phyloP scores from a whole-genome alignment of 1,284 basidiomycete genomes.

The Anthracocystis panici-leucophaei region DNA sequence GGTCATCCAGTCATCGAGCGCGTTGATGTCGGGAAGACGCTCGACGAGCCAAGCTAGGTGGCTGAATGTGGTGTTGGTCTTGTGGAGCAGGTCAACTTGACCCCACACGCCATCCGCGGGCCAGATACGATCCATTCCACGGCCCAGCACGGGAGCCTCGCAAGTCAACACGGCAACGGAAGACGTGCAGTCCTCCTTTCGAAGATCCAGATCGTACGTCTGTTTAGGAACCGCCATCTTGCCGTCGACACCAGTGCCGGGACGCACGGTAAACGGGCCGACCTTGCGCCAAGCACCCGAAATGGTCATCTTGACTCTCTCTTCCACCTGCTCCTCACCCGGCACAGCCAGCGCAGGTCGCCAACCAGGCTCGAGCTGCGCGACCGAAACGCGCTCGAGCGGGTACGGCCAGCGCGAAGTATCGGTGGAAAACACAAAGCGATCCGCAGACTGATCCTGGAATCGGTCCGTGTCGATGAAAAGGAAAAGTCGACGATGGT shows the following conservation, averaged over 20 bases:
- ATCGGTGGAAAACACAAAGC: slow-evolving; percentile 58
- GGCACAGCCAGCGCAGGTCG: slow-evolving; percentile 36
- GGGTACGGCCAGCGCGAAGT: slow-evolving; percentile 56
- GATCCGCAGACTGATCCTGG: slow-evolving; percentile 47
- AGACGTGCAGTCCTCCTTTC: slow-evolving; percentile 39
- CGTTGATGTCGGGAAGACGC: slow-evolving; percentile 43
- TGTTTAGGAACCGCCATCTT: slow-evolving; percentile 37
- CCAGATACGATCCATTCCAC: slow-evolving; percentile 51
- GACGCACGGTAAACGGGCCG: slow-evolving; percentile 22
- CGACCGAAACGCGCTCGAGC: slow-evolving; percentile 48
- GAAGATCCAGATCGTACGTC: slow-evolving; percentile 39
- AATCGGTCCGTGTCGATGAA: slow-evolving; percentile 60
- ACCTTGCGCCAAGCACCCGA: slow-evolving; percentile 46
- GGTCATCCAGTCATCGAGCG: slow-evolving; percentile 50
- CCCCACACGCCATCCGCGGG: slow-evolving; percentile 51
- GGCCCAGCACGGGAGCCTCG: slow-evolving; percentile 35
- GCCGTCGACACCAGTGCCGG: slow-evolving; percentile 32
- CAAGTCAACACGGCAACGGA: slow-evolving; percentile 48
- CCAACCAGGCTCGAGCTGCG: slow-evolving; percentile 50
- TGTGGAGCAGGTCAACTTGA: slow-evolving; percentile 57
- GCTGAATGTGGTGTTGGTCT: slow-evolving; percentile 54
- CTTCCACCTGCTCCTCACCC: slow-evolving; percentile 23
- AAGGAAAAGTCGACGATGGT: slow-evolving; percentile 62
- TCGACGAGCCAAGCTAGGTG: slow-evolving; percentile 59
- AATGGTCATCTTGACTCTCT: slow-evolving; percentile 46